Percentiles rank a stretch among this genome's conserved stretches.
These are phyloP conservation scores for Apiospora rasikravindrae DNA, from an alignment of 2,329 filamentous ascomycete genomes.

Conservation along the genomic window DNA sequence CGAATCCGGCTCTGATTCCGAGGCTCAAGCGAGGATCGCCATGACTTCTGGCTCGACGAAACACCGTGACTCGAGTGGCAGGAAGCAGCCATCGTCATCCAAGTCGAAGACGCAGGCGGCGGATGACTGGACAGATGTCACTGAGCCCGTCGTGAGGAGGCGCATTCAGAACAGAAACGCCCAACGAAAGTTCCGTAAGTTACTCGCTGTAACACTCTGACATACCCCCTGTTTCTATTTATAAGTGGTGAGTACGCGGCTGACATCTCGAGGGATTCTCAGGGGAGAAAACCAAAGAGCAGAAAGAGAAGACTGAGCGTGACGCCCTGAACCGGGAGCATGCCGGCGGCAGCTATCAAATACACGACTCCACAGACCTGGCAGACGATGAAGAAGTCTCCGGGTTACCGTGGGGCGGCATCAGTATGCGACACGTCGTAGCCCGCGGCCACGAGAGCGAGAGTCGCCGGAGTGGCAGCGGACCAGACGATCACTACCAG, in stretches of 20 bases:
- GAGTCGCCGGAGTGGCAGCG: conserved; percentile 41
- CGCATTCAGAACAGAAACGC: conserved; percentile 79
- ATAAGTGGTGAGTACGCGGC: not conserved
- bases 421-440: conserved; percentile 64
- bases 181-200: conserved; percentile 76
- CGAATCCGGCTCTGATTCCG: conserved; percentile 25
- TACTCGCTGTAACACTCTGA: not conserved
- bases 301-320: conserved; percentile 68
- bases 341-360: conserved; percentile 68
- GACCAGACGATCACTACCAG: not conserved
- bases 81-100: conserved; percentile 42
- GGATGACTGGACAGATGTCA: conserved; percentile 73
- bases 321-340: conserved; percentile 67
- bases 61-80: conserved; percentile 40
- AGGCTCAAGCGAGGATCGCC: conserved; percentile 27
- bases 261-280: conserved; percentile 22
- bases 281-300: conserved; percentile 75
- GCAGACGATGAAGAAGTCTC: conserved; percentile 59
- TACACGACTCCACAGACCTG: conserved; percentile 63
- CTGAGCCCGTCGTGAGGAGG: conserved; percentile 72
- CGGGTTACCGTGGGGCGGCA: conserved; percentile 74
- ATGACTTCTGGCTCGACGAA: conserved; percentile 40
- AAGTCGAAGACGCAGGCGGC: conserved; percentile 47
- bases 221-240: not conserved
- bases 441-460: conserved; percentile 56